Conservation (phyloP, 1,139 yeast genomes). For the Pichia norvegensis region DNA sequence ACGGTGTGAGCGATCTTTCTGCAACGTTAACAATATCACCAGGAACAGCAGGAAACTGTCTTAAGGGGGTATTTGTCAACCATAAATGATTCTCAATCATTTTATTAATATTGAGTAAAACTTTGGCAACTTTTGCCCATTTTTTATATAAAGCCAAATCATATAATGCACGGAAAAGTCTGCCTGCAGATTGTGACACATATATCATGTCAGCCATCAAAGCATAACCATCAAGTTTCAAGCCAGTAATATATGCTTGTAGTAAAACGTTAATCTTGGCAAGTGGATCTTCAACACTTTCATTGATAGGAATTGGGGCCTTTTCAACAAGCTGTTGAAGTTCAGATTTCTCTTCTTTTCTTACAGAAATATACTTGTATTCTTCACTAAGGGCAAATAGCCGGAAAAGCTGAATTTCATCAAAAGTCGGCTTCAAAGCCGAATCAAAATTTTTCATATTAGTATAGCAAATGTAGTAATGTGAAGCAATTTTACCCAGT, state of each 20-base stretch:
- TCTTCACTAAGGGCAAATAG: conserved; percentile 80
- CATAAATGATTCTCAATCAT: conserved; percentile 80
- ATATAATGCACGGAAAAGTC: conserved; percentile 76
- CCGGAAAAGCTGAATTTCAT: conserved; percentile 67
- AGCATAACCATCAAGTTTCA: conserved; percentile 81
- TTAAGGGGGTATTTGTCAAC: conserved; percentile 76
- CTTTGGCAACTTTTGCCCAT: conserved; percentile 63
- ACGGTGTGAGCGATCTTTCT: conserved; percentile 78
- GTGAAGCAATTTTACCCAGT: conserved; percentile 78
- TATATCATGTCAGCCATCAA: conserved; percentile 89
- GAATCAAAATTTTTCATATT: conserved; percentile 61
- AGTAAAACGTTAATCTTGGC: conserved; percentile 76
- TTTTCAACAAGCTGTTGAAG: conserved; percentile 58
- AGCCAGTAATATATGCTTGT: conserved; percentile 76
- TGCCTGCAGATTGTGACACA: conserved; percentile 87
- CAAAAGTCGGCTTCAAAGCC: conserved; percentile 54
- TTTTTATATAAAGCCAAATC: conserved; percentile 66
- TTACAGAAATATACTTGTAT: conserved; percentile 71
- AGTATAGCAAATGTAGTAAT: conserved; percentile 70
- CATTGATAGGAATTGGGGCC: conserved; percentile 84
- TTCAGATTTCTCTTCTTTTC: conserved; percentile 84
- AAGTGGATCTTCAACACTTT: conserved; percentile 57
- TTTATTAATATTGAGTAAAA: conserved; percentile 59
- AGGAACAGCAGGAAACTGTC: conserved; percentile 73
- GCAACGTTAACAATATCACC: conserved; percentile 60